Percentiles rank a stretch among this genome's conserved stretches.
These are phyloP conservation scores for Linderniella brevidens DNA, from an alignment of 257 asterid genomes.

Conservation along the genomic window DNA sequence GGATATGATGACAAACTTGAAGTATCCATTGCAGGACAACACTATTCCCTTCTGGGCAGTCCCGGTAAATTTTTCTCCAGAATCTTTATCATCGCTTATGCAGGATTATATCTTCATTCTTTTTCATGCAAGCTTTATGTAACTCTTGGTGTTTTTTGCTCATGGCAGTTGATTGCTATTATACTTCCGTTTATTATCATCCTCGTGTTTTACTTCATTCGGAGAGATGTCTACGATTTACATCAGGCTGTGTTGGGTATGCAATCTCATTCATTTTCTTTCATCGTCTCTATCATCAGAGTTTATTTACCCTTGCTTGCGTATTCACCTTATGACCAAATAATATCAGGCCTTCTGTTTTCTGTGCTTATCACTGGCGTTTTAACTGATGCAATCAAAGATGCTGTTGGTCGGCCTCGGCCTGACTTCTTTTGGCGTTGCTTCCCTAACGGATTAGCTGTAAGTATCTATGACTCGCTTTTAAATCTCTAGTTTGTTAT, in stretches of 20 bases:
- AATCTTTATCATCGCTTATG: background rate
- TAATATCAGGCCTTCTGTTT: slow-evolving; percentile 54
- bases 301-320: background rate
- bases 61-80: slow-evolving; percentile 38
- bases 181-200: slow-evolving; percentile 48
- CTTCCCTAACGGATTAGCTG: slow-evolving; percentile 88
- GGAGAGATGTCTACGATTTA: slow-evolving; percentile 58
- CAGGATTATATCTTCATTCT: background rate
- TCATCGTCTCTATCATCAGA: background rate
- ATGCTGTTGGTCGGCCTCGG: slow-evolving; percentile 97
- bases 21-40: slow-evolving; percentile 67
- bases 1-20: slow-evolving; percentile 83
- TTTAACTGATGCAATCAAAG: slow-evolving; percentile 85
- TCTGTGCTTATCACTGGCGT: slow-evolving; percentile 73
- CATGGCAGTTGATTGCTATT: slow-evolving; percentile 53
- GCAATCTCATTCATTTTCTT: slow-evolving; percentile 1
- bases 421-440: slow-evolving; percentile 99
- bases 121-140: slow-evolving; percentile 10
- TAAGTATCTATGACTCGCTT: slow-evolving; percentile 12
- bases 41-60: slow-evolving; percentile 87
- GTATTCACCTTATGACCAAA: no score
- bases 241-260: slow-evolving; percentile 87
- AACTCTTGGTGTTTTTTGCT: slow-evolving; percentile 6
- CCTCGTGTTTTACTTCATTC: slow-evolving; percentile 48
- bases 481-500: background rate